Conservation (phyloP, 106 monocot species). For the Dendrobium chrysotoxum region DNA sequence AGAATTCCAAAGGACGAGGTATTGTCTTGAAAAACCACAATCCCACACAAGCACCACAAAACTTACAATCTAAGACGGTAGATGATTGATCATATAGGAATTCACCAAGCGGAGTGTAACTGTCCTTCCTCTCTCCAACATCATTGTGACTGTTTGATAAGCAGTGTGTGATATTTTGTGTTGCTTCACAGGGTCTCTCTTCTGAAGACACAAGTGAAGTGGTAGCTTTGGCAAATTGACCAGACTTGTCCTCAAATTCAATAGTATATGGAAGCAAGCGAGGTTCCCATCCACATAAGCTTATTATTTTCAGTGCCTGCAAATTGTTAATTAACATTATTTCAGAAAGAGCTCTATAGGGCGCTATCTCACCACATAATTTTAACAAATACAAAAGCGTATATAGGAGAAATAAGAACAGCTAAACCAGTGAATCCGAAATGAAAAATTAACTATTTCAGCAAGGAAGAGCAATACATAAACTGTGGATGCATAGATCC, state of each 20-base stretch:
- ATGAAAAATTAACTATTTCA: neutral
- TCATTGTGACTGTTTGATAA: constrained; percentile 12
- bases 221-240: neutral
- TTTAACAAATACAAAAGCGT: neutral
- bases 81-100: constrained; percentile 61
- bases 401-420: neutral
- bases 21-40: constrained; percentile 67
- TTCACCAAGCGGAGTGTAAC: constrained; percentile 15
- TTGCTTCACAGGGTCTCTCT: constrained; percentile 14
- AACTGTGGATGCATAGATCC: neutral
- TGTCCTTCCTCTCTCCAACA: constrained; percentile 9
- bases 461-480: neutral
- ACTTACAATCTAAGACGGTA: constrained; percentile 66
- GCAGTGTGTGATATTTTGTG: constrained; percentile 13
- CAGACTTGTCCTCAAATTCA: constrained; percentile 31
- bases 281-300: constrained; percentile 95
- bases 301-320: constrained; percentile 73
- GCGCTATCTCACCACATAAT: neutral
- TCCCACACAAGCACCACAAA: constrained; percentile 89
- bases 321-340: constrained; percentile 2
- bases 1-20: constrained; percentile 58
- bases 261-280: constrained; percentile 81
- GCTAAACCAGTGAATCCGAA: neutral
- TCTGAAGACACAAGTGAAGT: constrained; percentile 21
- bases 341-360: neutral